Conservation (phyloP, 2,329 filamentous ascomycete species). For the Dothideomycetes sp. region DNA sequence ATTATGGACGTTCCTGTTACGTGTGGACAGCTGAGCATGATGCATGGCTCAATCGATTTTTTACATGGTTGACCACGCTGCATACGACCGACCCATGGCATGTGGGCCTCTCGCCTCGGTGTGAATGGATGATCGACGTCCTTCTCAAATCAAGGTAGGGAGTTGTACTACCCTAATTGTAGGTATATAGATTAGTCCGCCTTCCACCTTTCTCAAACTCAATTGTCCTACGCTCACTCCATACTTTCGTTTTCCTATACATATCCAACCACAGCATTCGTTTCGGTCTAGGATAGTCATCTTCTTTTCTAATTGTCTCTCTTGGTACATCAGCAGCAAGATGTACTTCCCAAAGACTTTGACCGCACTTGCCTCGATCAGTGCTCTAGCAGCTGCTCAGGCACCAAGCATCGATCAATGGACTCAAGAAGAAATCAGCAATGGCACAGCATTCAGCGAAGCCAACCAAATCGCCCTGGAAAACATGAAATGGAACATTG, state of each 20-base stretch:
- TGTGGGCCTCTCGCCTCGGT: constrained; percentile 1
- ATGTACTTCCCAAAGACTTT: constrained; percentile 3
- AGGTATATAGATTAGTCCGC: constrained; percentile 2
- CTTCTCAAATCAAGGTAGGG: not conserved
- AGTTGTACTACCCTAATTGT: not conserved
- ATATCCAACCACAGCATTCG: constrained; percentile 8
- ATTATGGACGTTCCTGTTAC: too few species aligned
- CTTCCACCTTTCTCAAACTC: not conserved
- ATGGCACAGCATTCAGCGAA: constrained; percentile 24
- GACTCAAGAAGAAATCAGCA: constrained; percentile 20
- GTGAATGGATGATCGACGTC: constrained; percentile 1
- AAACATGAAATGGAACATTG: constrained; percentile 20
- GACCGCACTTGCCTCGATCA: constrained; percentile 3
- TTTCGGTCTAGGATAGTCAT: too few species aligned
- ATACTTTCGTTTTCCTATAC: not conserved
- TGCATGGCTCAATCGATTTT: too few species aligned
- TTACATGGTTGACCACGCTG: too few species aligned
- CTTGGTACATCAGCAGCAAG: too few species aligned
- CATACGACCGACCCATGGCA: not conserved
- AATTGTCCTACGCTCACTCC: not conserved
- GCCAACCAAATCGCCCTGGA: constrained; percentile 22
- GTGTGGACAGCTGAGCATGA: too few species aligned
- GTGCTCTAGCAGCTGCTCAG: constrained; percentile 10
- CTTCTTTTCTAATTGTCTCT: too few species aligned
- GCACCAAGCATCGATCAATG: constrained; percentile 15